Conservation (phyloP, 768 basidiomycete genomes). For the Russula vinacea region DNA sequence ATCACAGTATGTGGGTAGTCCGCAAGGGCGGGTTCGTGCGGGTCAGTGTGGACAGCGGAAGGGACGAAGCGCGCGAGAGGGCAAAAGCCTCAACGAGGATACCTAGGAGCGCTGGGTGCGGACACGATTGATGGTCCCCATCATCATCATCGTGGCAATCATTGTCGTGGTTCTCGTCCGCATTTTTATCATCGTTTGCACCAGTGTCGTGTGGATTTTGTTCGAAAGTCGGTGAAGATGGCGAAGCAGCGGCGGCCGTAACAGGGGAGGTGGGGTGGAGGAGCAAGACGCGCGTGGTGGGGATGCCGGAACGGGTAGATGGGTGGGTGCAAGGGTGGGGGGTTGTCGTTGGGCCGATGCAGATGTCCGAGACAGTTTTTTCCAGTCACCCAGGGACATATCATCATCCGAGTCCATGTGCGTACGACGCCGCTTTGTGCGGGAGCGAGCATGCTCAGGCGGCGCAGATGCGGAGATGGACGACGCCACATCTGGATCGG, state of each 20-base stretch:
- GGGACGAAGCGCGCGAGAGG: conserved; percentile 29
- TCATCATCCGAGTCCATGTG: conserved; percentile 16
- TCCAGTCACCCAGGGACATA: conserved; percentile 14
- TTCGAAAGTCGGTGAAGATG: neutral
- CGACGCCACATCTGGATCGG: neutral
- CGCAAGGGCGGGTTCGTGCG: conserved; percentile 10
- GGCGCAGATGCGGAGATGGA: neutral
- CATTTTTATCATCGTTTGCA: neutral
- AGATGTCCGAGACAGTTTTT: neutral
- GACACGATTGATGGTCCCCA: conserved; percentile 13
- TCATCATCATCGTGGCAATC: neutral
- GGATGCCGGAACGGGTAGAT: neutral
- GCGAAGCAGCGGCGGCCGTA: neutral
- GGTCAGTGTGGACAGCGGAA: conserved; percentile 11
- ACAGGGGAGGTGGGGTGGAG: neutral
- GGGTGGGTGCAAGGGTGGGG: neutral
- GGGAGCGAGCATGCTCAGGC: neutral
- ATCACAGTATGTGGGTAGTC: neutral
- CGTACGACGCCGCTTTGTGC: conserved; percentile 19
- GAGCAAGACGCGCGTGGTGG: neutral
- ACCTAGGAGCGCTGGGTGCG: conserved; percentile 24
- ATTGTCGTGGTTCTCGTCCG: neutral
- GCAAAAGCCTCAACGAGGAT: conserved; percentile 27
- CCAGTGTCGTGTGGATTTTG: neutral
- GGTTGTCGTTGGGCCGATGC: neutral